Percentiles rank a stretch among this genome's conserved stretches.
These are phyloP conservation scores for Penicillium polonicum DNA, from an alignment of 2,329 filamentous ascomycete genomes.

Conservation along the genomic window DNA sequence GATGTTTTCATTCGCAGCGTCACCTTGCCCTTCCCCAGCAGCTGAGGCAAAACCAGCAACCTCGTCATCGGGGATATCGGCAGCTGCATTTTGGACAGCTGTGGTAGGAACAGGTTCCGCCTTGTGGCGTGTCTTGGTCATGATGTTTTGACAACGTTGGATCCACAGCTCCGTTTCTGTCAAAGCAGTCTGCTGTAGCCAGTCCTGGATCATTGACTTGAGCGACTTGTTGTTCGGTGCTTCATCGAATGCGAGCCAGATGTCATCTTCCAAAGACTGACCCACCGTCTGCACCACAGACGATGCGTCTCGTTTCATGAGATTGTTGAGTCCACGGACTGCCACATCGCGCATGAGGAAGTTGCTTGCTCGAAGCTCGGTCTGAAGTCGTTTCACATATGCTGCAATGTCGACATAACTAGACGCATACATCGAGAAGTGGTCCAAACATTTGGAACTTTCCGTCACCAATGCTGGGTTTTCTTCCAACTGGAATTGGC, in stretches of 20 bases:
- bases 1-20: conserved; percentile 49
- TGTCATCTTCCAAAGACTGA: conserved; percentile 78
- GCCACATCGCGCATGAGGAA: conserved; percentile 73
- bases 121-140: conserved; percentile 80
- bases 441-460: conserved; percentile 80
- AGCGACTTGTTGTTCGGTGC: conserved; percentile 74
- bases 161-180: conserved; percentile 82
- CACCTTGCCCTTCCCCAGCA: conserved; percentile 60
- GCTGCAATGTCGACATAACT: conserved; percentile 78
- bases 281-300: conserved; percentile 76
- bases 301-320: conserved; percentile 89
- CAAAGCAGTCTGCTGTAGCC: conserved; percentile 87
- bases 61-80: conserved; percentile 94
- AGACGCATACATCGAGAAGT: conserved; percentile 87
- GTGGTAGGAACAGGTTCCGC: conserved; percentile 45
- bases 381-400: conserved; percentile 81
- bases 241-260: conserved; percentile 86
- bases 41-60: conserved; percentile 91
- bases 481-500: conserved; percentile 75
- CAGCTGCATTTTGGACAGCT: conserved; percentile 46
- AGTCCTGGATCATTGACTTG: conserved; percentile 85
- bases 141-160: conserved; percentile 78
- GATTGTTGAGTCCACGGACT: conserved; percentile 83
- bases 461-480: conserved; percentile 70
- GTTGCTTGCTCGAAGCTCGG: conserved; percentile 68